Base-by-base conservation (phyloP, 768 basidiomycete species). In the Kwoniella dendrophila region DNA sequence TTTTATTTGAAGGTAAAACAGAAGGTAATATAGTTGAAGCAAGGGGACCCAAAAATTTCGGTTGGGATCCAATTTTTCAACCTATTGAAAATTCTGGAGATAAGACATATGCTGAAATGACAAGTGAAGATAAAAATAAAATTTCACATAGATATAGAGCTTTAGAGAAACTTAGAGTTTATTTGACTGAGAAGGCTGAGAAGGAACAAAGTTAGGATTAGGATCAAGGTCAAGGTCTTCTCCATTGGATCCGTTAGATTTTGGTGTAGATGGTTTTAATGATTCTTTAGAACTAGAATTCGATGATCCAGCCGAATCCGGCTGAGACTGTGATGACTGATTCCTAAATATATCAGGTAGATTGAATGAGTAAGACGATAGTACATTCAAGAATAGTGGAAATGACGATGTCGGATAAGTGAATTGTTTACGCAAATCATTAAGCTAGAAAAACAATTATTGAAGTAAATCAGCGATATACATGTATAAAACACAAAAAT, bases 1-100 rank as follows among this genome's bases (percentile, higher is more conserved):
- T 93, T 49, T 78, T 90, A 8, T 90, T 90, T 59, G 94, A 96
- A 72, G 95, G 95, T 0, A 83, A 85, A 11, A 96, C 93, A 1
- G 86, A 91, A 26, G 95, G 95, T 1, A 83, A 79, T n/a, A 93
- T 98, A 64, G 95, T 99, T 2, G 86, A 86, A 26, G 84, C 94
- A 1, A 80, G 94, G 44, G 95, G 95, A 0, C 84, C 86, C 0
- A 80, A 82, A 29, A 79, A 84, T 12, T 97, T 97, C 73, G 95
- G 95, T 24, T 97, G 93, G 92, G 92, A 95, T 78, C 83, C 92
- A 0, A 80, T 89, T 8, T 96, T 95, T 73, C 85, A 92, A 74
- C 90, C 89, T 0, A 82, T 85, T 7, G 74, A 79, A 50, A 33
- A 33, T 29, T 88, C 85, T 10, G 86, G 84, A 20, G 86, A 87